These are phyloP conservation scores for Candida gigantensis DNA, from an alignment of 1,139 yeast genomes.

Conservation along the genomic window DNA sequence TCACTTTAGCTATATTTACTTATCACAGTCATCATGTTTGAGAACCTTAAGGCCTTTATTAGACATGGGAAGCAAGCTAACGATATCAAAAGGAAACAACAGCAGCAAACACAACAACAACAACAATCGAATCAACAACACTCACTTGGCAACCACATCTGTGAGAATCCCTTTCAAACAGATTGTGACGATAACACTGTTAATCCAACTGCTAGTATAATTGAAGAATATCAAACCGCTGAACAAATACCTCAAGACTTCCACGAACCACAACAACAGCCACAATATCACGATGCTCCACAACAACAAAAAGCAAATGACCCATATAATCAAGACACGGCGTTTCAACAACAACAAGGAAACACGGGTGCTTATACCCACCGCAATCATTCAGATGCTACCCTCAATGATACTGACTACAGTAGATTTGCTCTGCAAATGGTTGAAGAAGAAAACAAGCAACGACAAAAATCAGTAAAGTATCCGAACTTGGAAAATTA, in stretches of 20 bases:
- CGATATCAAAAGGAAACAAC: constrained; percentile 30
- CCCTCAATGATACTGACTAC: constrained; percentile 24
- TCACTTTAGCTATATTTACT: background rate
- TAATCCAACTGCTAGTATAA: constrained; percentile 3
- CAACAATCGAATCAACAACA: constrained; percentile 4
- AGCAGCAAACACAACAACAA: constrained; percentile 1
- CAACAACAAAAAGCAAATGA: background rate
- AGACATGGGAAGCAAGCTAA: constrained; percentile 82
- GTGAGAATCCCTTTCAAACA: constrained; percentile 1
- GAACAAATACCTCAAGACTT: constrained; percentile 3
- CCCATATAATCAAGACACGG: constrained; percentile 5
- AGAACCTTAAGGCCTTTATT: constrained; percentile 74
- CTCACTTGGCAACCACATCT: too few relatives aligned
- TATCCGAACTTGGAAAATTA: constrained; percentile 53
- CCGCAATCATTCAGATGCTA: constrained; percentile 10
- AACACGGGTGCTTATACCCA: constrained; percentile 12
- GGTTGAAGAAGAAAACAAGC: constrained; percentile 59
- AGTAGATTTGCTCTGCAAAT: constrained; percentile 58
- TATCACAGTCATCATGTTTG: constrained; percentile 34
- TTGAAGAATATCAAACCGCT: background rate
- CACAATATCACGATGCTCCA: constrained; percentile 6
- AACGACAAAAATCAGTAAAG: constrained; percentile 34
- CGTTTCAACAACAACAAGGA: constrained; percentile 5
- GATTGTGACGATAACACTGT: constrained; percentile 1
- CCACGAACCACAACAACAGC: constrained; percentile 12